Evolutionary conservation across 2,329 filamentous ascomycete species (phyloP), one percentile per base, ranked within the genome.

Genomic region (Ophiocordyceps unilateralis): DNA sequence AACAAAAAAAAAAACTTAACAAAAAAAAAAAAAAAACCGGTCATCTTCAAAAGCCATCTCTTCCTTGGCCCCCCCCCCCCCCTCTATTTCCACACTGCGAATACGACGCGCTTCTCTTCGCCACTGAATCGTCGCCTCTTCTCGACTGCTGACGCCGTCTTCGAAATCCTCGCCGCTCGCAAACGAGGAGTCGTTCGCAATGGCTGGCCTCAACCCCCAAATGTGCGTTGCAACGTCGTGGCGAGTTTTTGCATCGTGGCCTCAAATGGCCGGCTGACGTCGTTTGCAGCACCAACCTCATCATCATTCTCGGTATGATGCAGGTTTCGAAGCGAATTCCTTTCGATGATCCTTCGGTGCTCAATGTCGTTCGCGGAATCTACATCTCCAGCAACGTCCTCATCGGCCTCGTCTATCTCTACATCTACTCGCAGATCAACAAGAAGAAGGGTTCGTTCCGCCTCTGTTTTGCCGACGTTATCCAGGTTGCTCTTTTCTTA

Each of bases 281-380:
- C 5, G 15, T 38, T 4, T 10, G 14, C 64, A 93, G 87, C 57
- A 85, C 83, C 63, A 94, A 94, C 74, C 74, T 94, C 63, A 72
- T 85, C 69, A 87, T 94, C 79, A 88, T 93, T 69, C 77, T 94
- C 54, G 83, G 84, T 60, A 93, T 95, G 82, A 95, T 96, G 86
- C 89, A 95, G 74, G 83, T 93, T 48, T 83, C 87, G 55, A 96
- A 96, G 76, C 85, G 81, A 66, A 79, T 98, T 48, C 86, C 88
- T 41, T 94, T 96, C 57, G 89, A 96, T 24, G 81, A 96, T 58
- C 86, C 74, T 39, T 62, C 65, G 40, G 68, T 74, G 19, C 70
- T 77, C 52, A 76, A 72, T 58, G 54, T 63, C 26, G 68, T 72
- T 52, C 74, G 74, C 53, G 70, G 63, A 40, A 52, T 68, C 48